Evolutionary conservation across 2,329 filamentous ascomycete genomes (phyloP), one percentile per base, ranked within the genome.

Genomic region (Colletotrichum tropicale): DNA sequence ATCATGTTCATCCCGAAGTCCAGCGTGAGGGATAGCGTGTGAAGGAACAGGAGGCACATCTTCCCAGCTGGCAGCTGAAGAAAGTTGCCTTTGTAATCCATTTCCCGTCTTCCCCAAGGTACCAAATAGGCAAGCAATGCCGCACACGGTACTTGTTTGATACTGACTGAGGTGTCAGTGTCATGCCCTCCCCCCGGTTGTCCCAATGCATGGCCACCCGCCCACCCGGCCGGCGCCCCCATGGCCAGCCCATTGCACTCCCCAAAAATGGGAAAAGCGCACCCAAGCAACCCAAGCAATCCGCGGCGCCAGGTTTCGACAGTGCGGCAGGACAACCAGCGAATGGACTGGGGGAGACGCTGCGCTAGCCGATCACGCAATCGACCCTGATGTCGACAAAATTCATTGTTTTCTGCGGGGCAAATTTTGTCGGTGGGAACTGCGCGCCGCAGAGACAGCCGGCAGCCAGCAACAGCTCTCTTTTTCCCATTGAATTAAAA

Each of bases 311-410:
- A 74, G 48, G 58, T 62, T 12, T 36, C 55, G 74, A 68, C 74
- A 65, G 70, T 73, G 70, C 74, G 70, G 70, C 48, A 76, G 58
- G 15, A 36, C 32, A 56, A 43, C 62, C 56, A 60, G 74, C 74
- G 70, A 76, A 76, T 74, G 70, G 74, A 74, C 70, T 74, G 70
- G 74, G 72, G 70, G 74, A 74, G 64, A 69, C 65, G 74, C 74
- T 76, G 74, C 81, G 79, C 80, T 83, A 83, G 78, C 76, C 80
- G 79, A 83, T 83, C 82, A 83, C 82, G 82, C 82, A 83, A 83
- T 83, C 81, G 77, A 78, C 78, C 71, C 74, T 71, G 71, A 76
- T 76, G 71, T 75, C 74, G 74, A 76, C 71, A 74, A 76, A 76
- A 76, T 75, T 75, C 66, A 62, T 71, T 76, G 74, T 75, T 71